A percentile compares a stretch with the other conserved stretches of the same genome.
These are phyloP conservation scores for Anacardium occidentale DNA, from an alignment of 345 rosid species.

Conservation along the genomic window DNA sequence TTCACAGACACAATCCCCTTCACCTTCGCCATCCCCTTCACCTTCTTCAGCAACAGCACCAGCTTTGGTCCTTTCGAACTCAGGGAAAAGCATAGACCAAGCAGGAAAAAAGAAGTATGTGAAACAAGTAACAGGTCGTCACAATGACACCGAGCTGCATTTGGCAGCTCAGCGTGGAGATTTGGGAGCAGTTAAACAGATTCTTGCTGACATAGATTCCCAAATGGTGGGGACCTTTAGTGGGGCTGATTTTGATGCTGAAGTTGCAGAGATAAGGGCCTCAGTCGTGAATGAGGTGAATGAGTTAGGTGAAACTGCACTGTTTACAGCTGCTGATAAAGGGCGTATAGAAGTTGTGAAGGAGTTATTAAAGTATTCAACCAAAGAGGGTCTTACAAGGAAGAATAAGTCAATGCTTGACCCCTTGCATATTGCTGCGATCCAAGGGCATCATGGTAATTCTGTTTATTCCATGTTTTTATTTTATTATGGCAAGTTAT, in stretches of 20 bases:
- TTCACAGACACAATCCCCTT: slow-evolving; percentile 34
- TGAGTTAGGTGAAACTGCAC: slow-evolving; percentile 87
- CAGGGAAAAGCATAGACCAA: slow-evolving; percentile 89
- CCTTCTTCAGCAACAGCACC: slow-evolving; percentile 82
- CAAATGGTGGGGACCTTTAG: slow-evolving; percentile 68
- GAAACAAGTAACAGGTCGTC: slow-evolving; percentile 92
- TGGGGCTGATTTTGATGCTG: slow-evolving; percentile 70
- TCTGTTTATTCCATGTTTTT: slow-evolving; percentile 13
- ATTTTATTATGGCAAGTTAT: background rate
- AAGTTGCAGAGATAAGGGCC: slow-evolving; percentile 78
- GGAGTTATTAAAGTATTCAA: slow-evolving; percentile 80
- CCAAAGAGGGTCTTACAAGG: slow-evolving; percentile 66
- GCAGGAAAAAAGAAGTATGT: slow-evolving; percentile 88
- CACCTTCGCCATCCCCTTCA: slow-evolving; percentile 66
- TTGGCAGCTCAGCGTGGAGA: slow-evolving; percentile 88
- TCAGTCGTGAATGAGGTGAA: slow-evolving; percentile 88
- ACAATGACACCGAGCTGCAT: slow-evolving; percentile 86
- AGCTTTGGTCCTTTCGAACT: slow-evolving; percentile 71
- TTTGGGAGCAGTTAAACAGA: slow-evolving; percentile 65
- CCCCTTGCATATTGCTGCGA: slow-evolving; percentile 85
- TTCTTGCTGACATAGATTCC: slow-evolving; percentile 65
- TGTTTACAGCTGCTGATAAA: slow-evolving; percentile 84
- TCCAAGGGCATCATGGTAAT: slow-evolving; percentile 88
- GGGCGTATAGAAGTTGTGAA: slow-evolving; percentile 87
- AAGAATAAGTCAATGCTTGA: slow-evolving; percentile 79